A percentile compares a stretch with the other conserved stretches of the same genome.
These are phyloP conservation scores for Rutstroemia sp. DNA, from an alignment of 2,329 filamentous ascomycete genomes.

Conservation along the genomic window DNA sequence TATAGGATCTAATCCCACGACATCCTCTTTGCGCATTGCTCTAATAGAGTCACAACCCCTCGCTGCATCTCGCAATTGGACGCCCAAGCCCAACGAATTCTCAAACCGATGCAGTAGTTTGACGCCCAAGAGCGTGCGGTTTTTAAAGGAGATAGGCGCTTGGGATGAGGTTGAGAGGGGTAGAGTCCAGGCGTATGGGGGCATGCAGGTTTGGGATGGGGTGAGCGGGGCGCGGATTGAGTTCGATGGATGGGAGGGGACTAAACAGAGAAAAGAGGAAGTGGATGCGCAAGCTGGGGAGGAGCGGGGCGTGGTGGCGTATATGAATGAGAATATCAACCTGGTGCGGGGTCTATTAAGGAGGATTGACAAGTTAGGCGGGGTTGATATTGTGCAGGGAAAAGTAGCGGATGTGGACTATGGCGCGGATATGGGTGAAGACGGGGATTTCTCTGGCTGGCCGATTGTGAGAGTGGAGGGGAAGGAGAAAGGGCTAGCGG, in stretches of 20 bases:
- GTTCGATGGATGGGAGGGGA: constrained; percentile 53
- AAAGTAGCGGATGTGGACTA: constrained; percentile 74
- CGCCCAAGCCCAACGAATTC: constrained; percentile 60
- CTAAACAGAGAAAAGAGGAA: background rate
- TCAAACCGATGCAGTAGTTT: constrained; percentile 95
- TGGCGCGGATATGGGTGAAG: constrained; percentile 55
- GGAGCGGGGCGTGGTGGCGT: constrained; percentile 59
- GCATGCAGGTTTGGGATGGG: constrained; percentile 99
- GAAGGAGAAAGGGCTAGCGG: constrained; percentile 55
- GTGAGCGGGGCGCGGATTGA: constrained; percentile 79
- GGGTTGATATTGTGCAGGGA: constrained; percentile 64
- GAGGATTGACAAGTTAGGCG: constrained; percentile 61
- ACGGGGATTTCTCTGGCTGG: constrained; percentile 77
- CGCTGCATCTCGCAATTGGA: constrained; percentile 57
- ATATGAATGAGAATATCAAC: constrained; percentile 95
- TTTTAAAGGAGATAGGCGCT: constrained; percentile 74
- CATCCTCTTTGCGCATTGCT: constrained; percentile 72
- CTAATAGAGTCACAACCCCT: constrained; percentile 89
- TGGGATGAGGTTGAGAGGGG: constrained; percentile 69
- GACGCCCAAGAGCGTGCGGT: constrained; percentile 79
- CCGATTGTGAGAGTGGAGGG: constrained; percentile 70
- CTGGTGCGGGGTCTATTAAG: constrained; percentile 70
- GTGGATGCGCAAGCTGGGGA: background rate
- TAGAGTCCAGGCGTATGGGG: constrained; percentile 80
- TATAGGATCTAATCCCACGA: constrained; percentile 65